These are phyloP conservation scores for Andrographis paniculata DNA, from an alignment of 305 asterid species.

Conservation along the genomic window DNA sequence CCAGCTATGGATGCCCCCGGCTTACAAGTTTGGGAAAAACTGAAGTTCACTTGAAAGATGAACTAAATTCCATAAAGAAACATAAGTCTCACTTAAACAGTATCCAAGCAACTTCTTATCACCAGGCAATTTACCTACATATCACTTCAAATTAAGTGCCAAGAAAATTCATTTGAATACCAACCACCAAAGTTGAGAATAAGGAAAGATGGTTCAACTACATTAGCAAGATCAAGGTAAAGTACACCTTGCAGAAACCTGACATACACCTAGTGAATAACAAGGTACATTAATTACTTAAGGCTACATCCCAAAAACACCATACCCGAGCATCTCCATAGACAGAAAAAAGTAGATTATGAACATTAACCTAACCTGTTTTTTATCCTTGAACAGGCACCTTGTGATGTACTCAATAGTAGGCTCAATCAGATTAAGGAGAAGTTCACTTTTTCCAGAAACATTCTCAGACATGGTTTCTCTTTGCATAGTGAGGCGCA, in stretches of 20 bases:
- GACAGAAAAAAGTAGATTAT: conserved; percentile 19
- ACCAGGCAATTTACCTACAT: not conserved
- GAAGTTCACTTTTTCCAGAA: conserved; percentile 36
- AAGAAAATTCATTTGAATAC: conserved; percentile 5
- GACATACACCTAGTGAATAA: conserved; percentile 3
- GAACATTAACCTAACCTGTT: conserved; percentile 46
- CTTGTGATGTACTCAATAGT: conserved; percentile 57
- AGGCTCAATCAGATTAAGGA: conserved; percentile 59
- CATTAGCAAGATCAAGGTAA: conserved; percentile 7
- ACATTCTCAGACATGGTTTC: conserved; percentile 28
- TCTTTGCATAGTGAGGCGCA: conserved; percentile 29
- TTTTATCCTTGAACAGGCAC: conserved; percentile 53
- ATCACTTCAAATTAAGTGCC: not conserved
- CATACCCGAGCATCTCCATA: conserved; percentile 14
- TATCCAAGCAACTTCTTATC: no score
- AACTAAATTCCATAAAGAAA: no score
- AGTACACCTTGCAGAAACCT: conserved; percentile 1
- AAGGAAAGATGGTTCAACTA: conserved; percentile 1
- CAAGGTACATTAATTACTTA: conserved; percentile 2
- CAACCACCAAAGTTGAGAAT: conserved; percentile 2
- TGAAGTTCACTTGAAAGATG: no score
- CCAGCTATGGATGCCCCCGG: no score
- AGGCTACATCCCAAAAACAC: conserved; percentile 10
- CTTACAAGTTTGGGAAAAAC: no score
- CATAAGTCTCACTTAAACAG: no score